Evolutionary conservation across 768 basidiomycete genomes (phyloP).

Genomic region (Lyophyllum decastes): DNA sequence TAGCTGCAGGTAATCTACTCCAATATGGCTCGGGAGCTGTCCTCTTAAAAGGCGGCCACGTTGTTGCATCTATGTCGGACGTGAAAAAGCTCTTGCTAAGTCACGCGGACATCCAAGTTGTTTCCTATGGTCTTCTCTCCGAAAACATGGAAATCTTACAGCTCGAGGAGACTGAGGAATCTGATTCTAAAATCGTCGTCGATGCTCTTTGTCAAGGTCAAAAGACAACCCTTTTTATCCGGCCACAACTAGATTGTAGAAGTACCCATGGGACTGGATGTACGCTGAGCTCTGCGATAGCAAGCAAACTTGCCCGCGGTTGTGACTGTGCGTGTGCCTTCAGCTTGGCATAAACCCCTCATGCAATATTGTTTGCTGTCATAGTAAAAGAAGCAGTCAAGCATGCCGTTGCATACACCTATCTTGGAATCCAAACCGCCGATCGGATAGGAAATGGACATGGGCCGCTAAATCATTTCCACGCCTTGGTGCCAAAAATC

Average conservation of each 20-base stretch:
- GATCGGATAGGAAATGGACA: slow-evolving; percentile 68
- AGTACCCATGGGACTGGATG: slow-evolving; percentile 94
- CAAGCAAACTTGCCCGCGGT: slow-evolving; percentile 61
- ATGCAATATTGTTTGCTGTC: background rate
- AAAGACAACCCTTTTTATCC: slow-evolving; percentile 52
- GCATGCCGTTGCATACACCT: slow-evolving; percentile 69
- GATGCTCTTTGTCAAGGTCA: slow-evolving; percentile 56
- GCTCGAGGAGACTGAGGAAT: slow-evolving; percentile 18
- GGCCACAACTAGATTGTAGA: slow-evolving; percentile 61
- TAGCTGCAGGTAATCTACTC: slow-evolving; percentile 51
- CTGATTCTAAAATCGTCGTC: slow-evolving; percentile 47
- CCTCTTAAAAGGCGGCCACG: slow-evolving; percentile 86
- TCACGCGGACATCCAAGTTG: slow-evolving; percentile 35
- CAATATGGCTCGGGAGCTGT: slow-evolving; percentile 54
- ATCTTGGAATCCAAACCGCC: slow-evolving; percentile 73
- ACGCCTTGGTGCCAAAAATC: slow-evolving; percentile 47
- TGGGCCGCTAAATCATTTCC: slow-evolving; percentile 88
- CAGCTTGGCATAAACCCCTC: background rate
- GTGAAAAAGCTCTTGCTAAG: slow-evolving; percentile 32
- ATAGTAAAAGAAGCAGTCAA: slow-evolving; percentile 60
- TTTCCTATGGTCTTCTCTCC: slow-evolving; percentile 45
- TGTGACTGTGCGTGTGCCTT: slow-evolving; percentile 32
- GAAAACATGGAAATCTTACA: slow-evolving; percentile 70
- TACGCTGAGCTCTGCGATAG: slow-evolving; percentile 84
- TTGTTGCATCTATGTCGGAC: slow-evolving; percentile 47